Evolutionary conservation across 768 basidiomycete genomes (phyloP), one percentile per base, ranked within the genome.

Genomic region (Terana coerulea): DNA sequence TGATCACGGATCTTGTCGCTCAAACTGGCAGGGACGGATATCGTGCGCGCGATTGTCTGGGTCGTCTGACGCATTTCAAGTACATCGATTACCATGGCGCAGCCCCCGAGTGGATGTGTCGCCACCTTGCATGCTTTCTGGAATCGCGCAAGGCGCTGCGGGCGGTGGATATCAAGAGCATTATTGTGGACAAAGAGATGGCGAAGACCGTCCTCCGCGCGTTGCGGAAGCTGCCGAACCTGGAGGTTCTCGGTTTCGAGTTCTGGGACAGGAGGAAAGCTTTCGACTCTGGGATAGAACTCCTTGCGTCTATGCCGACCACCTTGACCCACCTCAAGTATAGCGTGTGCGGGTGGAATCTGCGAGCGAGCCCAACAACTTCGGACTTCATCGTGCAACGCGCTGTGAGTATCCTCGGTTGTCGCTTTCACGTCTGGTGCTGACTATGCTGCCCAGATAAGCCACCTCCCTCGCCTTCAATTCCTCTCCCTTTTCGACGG

Each of bases 241-340:
- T 50, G 14, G 39, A 37, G 21, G 49, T 42, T 12, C 49, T 50
- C 37, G 49, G 49, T 12, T 19, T 50, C 19, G 49, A 50, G 29
- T 50, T 40, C 29, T 24, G 49, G 14, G 49, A 50, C 21, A 21
- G 19, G 39, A 24, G 49, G 19, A 21, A 42, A 12, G 49, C 37
- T 12, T 29, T 50, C 5, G 14, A 25, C 22, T 33, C 30, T 3
- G 49, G 36, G 12, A 14, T 33, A n/a, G 30, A 33, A 28, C 21
- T 50, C 17, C 39, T 50, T 11, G 26, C 29, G 12, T 25, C 28
- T 19, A 50, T 50, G 26, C 39, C 49, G n/a, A 50, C 15, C 29
- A 41, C 37, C 12, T 37, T 50, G 39, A 50, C 36, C 19, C 49
- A 50, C 37, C 49, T 50, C 39, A 40, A 40, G 26, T 50, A 40